These are phyloP conservation scores for peach (Prunus persica) DNA, from an alignment of 306 rosid genomes.

Conservation along the genomic window DNA sequence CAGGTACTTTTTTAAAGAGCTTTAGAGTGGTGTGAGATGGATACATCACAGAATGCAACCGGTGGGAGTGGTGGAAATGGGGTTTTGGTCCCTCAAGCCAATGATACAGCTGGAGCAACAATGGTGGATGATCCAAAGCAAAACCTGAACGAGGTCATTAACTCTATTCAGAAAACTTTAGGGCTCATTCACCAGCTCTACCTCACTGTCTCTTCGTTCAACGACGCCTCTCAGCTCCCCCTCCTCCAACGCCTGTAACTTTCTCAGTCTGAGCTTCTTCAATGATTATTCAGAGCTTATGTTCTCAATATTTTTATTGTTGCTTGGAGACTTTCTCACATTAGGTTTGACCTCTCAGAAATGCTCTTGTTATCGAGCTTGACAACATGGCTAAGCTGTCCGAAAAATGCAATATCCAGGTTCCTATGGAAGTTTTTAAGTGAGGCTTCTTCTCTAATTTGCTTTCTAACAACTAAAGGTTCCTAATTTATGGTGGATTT, in stretches of 20 bases:
- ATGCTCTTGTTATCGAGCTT: constrained; percentile 79
- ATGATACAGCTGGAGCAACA: constrained; percentile 41
- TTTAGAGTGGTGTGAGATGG: constrained; percentile 37
- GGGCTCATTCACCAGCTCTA: constrained; percentile 91
- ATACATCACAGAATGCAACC: constrained; percentile 48
- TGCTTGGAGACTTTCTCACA: neutral
- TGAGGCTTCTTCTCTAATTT: constrained; percentile 41
- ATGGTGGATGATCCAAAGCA: constrained; percentile 70
- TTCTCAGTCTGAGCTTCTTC: constrained; percentile 18
- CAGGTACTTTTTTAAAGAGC: neutral
- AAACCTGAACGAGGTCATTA: constrained; percentile 69
- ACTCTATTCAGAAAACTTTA: constrained; percentile 78
- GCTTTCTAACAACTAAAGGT: constrained; percentile 12
- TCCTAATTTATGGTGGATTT: constrained; percentile 5
- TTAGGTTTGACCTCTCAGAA: constrained; percentile 38
- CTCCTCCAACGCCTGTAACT: constrained; percentile 86
- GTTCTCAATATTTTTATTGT: neutral
- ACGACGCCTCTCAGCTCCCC: constrained; percentile 75
- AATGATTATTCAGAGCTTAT: neutral
- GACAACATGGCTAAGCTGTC: constrained; percentile 82
- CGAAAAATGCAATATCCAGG: constrained; percentile 86
- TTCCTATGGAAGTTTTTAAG: constrained; percentile 96
- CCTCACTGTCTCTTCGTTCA: constrained; percentile 86
- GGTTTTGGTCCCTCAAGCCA: constrained; percentile 41
- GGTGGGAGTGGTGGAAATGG: constrained; percentile 77